Percentiles rank a stretch among this genome's conserved stretches.
phyloP scores from a whole-genome alignment of 352 stramenopile species.

The Phytophthora syringae region DNA sequence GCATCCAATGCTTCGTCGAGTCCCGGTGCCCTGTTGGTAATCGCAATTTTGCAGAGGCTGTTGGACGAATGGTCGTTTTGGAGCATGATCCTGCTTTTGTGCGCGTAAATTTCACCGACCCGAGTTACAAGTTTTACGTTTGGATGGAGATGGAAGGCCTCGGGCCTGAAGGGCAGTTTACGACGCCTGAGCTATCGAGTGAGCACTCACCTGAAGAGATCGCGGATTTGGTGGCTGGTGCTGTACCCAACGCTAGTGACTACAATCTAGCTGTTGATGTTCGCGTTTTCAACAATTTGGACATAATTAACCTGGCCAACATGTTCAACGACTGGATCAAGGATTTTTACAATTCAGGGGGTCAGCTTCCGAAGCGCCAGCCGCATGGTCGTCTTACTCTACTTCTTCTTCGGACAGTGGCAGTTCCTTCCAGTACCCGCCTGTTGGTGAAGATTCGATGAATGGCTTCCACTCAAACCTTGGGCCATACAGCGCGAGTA shows the following conservation, averaged over 20 bases:
- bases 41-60: constrained; percentile 21
- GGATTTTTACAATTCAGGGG: constrained; percentile 20
- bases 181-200: constrained; percentile 33
- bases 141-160: constrained; percentile 30
- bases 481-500: constrained; percentile 10
- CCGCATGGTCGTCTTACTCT: constrained; percentile 18
- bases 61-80: constrained; percentile 42
- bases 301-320: constrained; percentile 29
- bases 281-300: constrained; percentile 41
- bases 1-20: constrained; percentile 37
- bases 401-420: constrained; percentile 6
- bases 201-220: constrained; percentile 21
- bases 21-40: constrained; percentile 34
- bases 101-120: constrained; percentile 22
- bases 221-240: constrained; percentile 11
- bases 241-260: constrained; percentile 28
- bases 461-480: constrained; percentile 1
- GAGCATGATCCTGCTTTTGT: constrained; percentile 23
- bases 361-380: constrained; percentile 8
- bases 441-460: constrained; percentile 7
- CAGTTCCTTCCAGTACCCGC: constrained; percentile 15
- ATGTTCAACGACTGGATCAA: constrained; percentile 35
- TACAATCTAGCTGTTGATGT: constrained; percentile 43
- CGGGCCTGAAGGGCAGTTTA: constrained; percentile 23
- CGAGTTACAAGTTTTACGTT: constrained; percentile 37